Conservation (phyloP, 108 stramenopile genomes). For the Phaeodactylum tricornutum region DNA sequence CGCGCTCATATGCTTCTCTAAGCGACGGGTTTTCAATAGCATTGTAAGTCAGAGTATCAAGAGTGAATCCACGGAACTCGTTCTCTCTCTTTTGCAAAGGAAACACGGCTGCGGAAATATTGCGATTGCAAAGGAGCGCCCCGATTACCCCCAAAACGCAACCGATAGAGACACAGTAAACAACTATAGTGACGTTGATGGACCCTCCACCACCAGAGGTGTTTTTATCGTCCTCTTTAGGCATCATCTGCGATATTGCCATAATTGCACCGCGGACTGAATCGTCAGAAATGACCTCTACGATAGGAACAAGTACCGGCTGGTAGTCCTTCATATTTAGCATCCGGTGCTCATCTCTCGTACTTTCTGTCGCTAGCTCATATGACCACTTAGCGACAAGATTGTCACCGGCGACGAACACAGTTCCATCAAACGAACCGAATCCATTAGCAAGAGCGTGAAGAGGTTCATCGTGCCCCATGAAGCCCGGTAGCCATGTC, state of each 20-base stretch:
- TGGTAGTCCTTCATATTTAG: slow-evolving; percentile 22
- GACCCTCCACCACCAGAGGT: slow-evolving; percentile 8
- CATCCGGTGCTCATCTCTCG: slow-evolving; percentile 14
- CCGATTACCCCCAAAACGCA: slow-evolving; percentile 71
- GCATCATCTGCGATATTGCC: slow-evolving; percentile 78
- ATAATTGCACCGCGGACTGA: slow-evolving; percentile 72
- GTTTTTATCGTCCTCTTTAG: slow-evolving; percentile 28
- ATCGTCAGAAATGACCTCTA: slow-evolving; percentile 48
- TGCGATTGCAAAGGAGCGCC: slow-evolving; percentile 68
- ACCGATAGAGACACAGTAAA: slow-evolving; percentile 66
- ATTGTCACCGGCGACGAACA: slow-evolving; percentile 91
- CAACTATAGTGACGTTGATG: slow-evolving; percentile 63
- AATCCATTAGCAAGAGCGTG: slow-evolving; percentile 83
- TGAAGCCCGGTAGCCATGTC: slow-evolving; percentile 94
- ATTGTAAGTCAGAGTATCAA: slow-evolving; percentile 78
- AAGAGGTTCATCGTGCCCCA: slow-evolving; percentile 82
- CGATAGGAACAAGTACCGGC: slow-evolving; percentile 50
- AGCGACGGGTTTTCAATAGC: slow-evolving; percentile 58
- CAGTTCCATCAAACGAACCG: slow-evolving; percentile 58
- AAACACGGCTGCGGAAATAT: slow-evolving; percentile 45
- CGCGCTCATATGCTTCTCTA: slow-evolving; percentile 72
- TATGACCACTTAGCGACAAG: slow-evolving; percentile 77
- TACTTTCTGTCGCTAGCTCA: slow-evolving; percentile 12
- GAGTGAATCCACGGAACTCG: slow-evolving; percentile 59
- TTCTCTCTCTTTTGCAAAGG: slow-evolving; percentile 42